A percentile compares a stretch with the other conserved stretches of the same genome.
Evolutionary conservation across 73 alveolate species (phyloP).

Genomic region (Diophrys sp.): DNA sequence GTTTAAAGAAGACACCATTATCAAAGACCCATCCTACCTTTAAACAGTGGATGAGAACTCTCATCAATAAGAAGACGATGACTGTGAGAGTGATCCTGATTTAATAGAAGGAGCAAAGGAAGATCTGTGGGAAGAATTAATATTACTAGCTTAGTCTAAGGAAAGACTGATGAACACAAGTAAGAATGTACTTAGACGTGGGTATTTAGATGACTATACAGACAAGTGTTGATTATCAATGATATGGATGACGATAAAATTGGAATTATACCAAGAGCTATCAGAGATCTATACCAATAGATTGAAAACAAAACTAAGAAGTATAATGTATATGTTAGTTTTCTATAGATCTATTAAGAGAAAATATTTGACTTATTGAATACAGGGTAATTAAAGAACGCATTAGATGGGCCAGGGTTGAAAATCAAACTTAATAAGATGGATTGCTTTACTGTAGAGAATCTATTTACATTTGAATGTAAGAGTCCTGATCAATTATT

Average conservation of each 20-base stretch:
- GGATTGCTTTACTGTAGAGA: constrained; percentile 65
- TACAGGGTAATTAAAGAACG: neutral
- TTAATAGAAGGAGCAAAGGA: too few relatives aligned
- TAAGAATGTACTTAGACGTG: too few relatives aligned
- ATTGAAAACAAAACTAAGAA: constrained; percentile 36
- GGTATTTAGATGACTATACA: too few relatives aligned
- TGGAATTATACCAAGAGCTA: constrained; percentile 48
- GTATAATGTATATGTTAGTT: constrained; percentile 64
- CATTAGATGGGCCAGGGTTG: constrained; percentile 6
- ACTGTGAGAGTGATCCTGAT: too few relatives aligned
- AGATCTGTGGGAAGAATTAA: too few relatives aligned
- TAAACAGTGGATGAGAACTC: too few relatives aligned
- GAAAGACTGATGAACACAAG: too few relatives aligned
- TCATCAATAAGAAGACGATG: too few relatives aligned
- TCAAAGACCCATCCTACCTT: too few relatives aligned
- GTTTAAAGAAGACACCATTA: too few relatives aligned
- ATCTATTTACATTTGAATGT: constrained; percentile 53
- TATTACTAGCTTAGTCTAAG: too few relatives aligned
- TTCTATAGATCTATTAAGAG: constrained; percentile 80
- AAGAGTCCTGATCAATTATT: constrained; percentile 44
- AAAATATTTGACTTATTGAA: constrained; percentile 79
- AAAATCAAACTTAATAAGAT: constrained; percentile 56
- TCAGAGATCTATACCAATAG: constrained; percentile 27
- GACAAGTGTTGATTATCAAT: too few relatives aligned
- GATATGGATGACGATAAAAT: constrained; percentile 13